Percentiles rank a stretch among this genome's conserved stretches.
These are phyloP conservation scores for Warburgia ugandensis DNA, from an alignment of 164 flowering plant species.

Conservation along the genomic window DNA sequence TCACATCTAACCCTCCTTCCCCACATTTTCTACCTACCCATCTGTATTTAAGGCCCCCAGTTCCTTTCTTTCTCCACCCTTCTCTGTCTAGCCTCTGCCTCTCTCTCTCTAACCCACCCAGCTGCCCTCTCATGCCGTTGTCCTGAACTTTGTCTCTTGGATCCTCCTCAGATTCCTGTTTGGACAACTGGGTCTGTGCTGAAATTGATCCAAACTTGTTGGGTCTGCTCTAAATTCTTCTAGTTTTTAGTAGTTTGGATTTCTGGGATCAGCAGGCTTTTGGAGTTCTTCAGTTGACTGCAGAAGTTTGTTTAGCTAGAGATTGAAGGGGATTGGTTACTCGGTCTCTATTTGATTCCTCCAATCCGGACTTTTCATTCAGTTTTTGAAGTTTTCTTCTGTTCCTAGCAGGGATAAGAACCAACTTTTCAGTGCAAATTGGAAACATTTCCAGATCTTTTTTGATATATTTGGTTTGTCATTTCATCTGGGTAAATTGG, in stretches of 20 bases:
- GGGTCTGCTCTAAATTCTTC: neutral
- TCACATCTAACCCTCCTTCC: slow-evolving; percentile 3
- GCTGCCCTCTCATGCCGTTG: neutral
- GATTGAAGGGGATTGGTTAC: no score
- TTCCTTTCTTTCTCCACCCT: neutral
- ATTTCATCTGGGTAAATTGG: neutral
- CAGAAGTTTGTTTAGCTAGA: no score
- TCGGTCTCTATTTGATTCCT: neutral
- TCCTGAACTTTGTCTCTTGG: neutral
- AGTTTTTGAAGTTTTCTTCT: neutral
- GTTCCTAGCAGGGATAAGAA: no score
- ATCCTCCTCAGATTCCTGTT: slow-evolving; percentile 1
- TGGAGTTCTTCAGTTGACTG: neutral
- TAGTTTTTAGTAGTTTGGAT: neutral
- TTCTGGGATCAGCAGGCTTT: neutral
- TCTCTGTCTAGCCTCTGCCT: neutral
- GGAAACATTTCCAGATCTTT: neutral
- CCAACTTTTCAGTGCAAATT: neutral
- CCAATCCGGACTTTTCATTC: neutral
- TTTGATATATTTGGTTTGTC: no score
- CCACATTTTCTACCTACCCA: slow-evolving; percentile 1
- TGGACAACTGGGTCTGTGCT: slow-evolving; percentile 1
- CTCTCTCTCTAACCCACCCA: neutral
- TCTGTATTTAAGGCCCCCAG: neutral
- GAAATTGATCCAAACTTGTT: neutral